phyloP scores from a whole-genome alignment of 225 moss, liverwort and hornwort species.

The Takakia lepidozioides region DNA sequence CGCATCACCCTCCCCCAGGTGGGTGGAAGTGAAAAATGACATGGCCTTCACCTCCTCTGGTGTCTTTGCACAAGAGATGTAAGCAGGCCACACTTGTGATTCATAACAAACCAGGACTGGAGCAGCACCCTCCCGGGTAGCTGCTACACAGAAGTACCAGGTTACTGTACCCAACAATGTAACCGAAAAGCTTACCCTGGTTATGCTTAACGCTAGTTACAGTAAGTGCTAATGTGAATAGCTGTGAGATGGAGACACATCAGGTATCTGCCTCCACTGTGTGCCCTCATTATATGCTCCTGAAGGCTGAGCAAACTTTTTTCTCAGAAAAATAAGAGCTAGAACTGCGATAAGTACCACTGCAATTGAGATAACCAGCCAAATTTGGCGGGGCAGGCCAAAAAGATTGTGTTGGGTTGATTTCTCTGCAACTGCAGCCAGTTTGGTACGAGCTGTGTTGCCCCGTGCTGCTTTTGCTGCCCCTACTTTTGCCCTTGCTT shows the following conservation, averaged over 20 bases:
- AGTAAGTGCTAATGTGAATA: too few relatives aligned
- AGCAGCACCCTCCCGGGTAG: too few relatives aligned
- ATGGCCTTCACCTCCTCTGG: too few relatives aligned
- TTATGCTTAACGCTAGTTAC: too few relatives aligned
- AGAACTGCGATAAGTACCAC: conserved; percentile 8
- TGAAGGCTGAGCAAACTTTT: neutral
- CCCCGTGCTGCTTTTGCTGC: conserved; percentile 18
- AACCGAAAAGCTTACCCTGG: too few relatives aligned
- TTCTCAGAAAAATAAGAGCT: conserved; percentile 12
- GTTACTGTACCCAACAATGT: too few relatives aligned
- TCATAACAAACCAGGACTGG: too few relatives aligned
- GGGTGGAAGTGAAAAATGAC: too few relatives aligned
- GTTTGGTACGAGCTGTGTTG: conserved; percentile 4
- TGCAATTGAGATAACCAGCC: conserved; percentile 22
- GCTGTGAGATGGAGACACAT: conserved; percentile 10
- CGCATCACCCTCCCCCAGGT: too few relatives aligned
- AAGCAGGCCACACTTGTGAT: too few relatives aligned
- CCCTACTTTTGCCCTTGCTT: conserved; percentile 14
- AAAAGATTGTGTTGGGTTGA: conserved; percentile 25
- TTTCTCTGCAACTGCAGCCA: conserved; percentile 12
- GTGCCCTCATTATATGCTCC: conserved; percentile 10
- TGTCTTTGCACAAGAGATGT: too few relatives aligned
- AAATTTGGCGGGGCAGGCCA: conserved; percentile 17
- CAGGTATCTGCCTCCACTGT: conserved; percentile 13
- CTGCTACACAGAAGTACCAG: too few relatives aligned